These are phyloP conservation scores for Cairneyella variabilis DNA, from an alignment of 495 filamentous ascomycete genomes.

Conservation along the genomic window DNA sequence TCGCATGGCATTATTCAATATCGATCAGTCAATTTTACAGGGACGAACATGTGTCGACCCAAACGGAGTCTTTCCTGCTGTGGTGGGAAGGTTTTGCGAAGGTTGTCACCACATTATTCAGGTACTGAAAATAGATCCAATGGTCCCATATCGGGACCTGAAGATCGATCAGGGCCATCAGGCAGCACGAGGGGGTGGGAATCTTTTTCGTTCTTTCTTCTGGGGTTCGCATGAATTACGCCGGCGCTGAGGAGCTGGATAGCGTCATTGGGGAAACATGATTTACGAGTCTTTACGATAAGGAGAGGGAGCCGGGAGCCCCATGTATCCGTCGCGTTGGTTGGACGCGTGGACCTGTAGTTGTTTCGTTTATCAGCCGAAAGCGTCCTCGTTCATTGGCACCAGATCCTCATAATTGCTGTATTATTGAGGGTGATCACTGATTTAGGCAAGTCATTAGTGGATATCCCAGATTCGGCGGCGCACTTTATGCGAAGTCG, in stretches of 20 bases:
- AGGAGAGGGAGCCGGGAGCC: no score
- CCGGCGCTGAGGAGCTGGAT: constrained; percentile 2
- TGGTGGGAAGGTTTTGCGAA: neutral
- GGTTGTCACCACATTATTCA: neutral
- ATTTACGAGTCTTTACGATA: constrained; percentile 14
- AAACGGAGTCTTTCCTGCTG: neutral
- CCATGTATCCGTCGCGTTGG: constrained; percentile 5
- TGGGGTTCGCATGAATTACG: constrained; percentile 20
- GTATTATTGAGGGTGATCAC: constrained; percentile 18
- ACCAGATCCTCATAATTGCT: constrained; percentile 18
- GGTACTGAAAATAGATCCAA: constrained; percentile 14
- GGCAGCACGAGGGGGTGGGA: neutral
- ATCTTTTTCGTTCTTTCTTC: constrained; percentile 4
- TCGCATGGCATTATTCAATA: no score
- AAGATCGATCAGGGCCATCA: neutral
- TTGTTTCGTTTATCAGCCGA: constrained; percentile 11
- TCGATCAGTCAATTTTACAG: constrained; percentile 2
- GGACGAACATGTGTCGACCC: neutral
- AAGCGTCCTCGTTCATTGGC: constrained; percentile 14
- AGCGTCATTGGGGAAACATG: constrained; percentile 20
- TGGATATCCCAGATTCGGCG: constrained; percentile 10
- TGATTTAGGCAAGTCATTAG: constrained; percentile 14
- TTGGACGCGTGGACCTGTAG: constrained; percentile 16
- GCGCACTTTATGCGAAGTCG: constrained; percentile 17
- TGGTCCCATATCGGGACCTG: neutral